These are phyloP conservation scores for Emergomyces africanus DNA, from an alignment of 2,329 filamentous ascomycete species.

Conservation along the genomic window DNA sequence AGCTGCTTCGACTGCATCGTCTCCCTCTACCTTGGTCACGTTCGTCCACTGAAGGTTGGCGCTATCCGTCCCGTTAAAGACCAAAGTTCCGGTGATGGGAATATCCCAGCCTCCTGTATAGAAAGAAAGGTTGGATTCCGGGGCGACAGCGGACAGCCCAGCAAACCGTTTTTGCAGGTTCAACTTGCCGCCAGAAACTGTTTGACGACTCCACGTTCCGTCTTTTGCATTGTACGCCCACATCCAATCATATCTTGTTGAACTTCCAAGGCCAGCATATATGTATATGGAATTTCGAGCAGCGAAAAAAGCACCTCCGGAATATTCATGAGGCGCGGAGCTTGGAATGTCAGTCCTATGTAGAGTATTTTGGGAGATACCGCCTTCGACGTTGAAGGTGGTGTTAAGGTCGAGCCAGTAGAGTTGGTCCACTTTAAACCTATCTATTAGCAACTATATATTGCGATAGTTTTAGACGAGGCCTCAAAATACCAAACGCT, in stretches of 20 bases:
- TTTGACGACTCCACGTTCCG: neutral
- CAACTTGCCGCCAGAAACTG: neutral
- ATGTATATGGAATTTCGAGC: constrained; percentile 1
- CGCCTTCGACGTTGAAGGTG: constrained; percentile 1
- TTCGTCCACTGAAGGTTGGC: neutral
- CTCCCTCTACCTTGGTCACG: neutral
- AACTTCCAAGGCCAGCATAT: neutral
- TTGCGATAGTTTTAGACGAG: neutral
- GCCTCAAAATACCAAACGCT: neutral
- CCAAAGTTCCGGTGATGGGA: neutral
- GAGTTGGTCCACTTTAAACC: neutral
- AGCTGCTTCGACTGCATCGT: neutral
- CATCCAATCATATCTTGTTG: constrained; percentile 3
- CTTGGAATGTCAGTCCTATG: neutral
- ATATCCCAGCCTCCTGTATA: neutral
- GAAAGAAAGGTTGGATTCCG: constrained; percentile 3
- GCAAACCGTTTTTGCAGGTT: neutral
- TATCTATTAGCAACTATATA: neutral
- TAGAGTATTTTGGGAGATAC: neutral
- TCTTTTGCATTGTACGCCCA: neutral
- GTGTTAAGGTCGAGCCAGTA: constrained; percentile 4
- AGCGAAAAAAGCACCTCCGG: constrained; percentile 1
- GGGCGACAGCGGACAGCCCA: neutral
- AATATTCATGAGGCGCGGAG: neutral
- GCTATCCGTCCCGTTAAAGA: neutral